These are phyloP conservation scores for Cladophialophora immunda DNA, from an alignment of 2,329 filamentous ascomycete species.

Conservation along the genomic window DNA sequence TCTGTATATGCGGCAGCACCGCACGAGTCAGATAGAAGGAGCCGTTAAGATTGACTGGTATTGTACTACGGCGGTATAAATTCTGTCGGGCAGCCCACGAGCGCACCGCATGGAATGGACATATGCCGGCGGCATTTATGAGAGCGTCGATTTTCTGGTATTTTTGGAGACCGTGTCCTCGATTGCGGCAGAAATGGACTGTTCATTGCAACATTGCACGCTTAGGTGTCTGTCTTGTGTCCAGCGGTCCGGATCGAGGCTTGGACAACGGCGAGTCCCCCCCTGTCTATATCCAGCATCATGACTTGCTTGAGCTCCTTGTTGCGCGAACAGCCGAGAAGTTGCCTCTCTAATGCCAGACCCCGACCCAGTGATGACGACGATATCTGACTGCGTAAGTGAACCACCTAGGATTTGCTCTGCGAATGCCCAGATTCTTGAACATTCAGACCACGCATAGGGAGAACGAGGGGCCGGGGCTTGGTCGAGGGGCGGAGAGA, in stretches of 20 bases:
- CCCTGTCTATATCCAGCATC: slow-evolving; percentile 40
- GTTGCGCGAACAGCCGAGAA: slow-evolving; percentile 35
- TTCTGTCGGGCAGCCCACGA: slow-evolving; percentile 12
- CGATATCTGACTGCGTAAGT: slow-evolving; percentile 30
- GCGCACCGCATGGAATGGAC: slow-evolving; percentile 20
- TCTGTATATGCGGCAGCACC: slow-evolving; percentile 24
- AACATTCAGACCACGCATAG: too few species aligned
- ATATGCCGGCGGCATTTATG: slow-evolving; percentile 16
- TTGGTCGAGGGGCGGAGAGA: neutral
- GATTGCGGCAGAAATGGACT: neutral
- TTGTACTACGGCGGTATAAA: slow-evolving; percentile 2
- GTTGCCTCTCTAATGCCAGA: slow-evolving; percentile 40
- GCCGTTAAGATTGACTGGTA: slow-evolving; percentile 15
- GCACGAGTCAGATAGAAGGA: slow-evolving; percentile 17
- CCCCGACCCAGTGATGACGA: slow-evolving; percentile 40
- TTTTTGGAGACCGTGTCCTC: slow-evolving; percentile 17
- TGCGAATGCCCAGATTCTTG: too few species aligned
- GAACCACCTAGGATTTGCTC: too few species aligned
- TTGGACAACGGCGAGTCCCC: slow-evolving; percentile 33
- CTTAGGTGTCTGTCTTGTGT: slow-evolving; percentile 26
- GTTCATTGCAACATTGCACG: slow-evolving; percentile 39
- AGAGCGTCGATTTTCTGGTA: slow-evolving; percentile 21
- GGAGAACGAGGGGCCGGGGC: slow-evolving; percentile 1
- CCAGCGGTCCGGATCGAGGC: slow-evolving; percentile 27
- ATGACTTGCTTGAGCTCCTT: slow-evolving; percentile 40